Evolutionary conservation across 176 grass and related monocot species (phyloP), one percentile per base, ranked within the genome.

Genomic region (Oryza officinalis): DNA sequence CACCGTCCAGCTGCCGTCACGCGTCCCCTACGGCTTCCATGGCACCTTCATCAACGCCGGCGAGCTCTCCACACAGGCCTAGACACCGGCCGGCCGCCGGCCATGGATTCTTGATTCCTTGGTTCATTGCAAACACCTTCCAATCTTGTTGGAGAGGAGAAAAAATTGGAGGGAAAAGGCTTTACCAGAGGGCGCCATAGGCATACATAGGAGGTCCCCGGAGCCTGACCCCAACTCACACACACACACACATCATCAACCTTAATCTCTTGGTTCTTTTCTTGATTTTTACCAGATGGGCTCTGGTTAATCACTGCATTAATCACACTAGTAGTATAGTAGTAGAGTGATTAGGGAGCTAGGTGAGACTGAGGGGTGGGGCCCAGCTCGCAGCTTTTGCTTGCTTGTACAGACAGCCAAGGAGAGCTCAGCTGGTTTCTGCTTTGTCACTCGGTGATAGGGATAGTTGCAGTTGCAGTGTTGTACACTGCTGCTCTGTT

Each of bases 11-110:
- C 87, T 97, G 31, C 95, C 92, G 2, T 94, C 95, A 0, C 88
- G 95, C 0, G 95, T 97, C 1, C 95, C 95, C 3, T 97, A 97
- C 27, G 95, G 95, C 13, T 97, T 97, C 91, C 95, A 97, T 38
- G 95, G 95, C 54, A 94, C 95, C 17, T 97, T 97, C 73, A 84
- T 97, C 80, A 64, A 74, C 45, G 79, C 86, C 6, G 22, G 27
- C 9, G 92, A 94, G 64, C 71, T 97, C 35, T 79, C 89, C 0
- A 65, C 88, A 12, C 92, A 97, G 90, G 86, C 83, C 33, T 94
- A 82, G 68, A 2, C 18, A 60, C 27, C 59, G 47, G 18, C 20
- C 10, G 9, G 33, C 50, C 20, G 28, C 28, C 28, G 28, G 13
- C 83, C 30, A 41, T 33, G 45, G 61, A 43, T 72, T 65, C 11